These are phyloP conservation scores for Pisolithus orientalis DNA, from an alignment of 768 basidiomycete genomes.

Conservation along the genomic window DNA sequence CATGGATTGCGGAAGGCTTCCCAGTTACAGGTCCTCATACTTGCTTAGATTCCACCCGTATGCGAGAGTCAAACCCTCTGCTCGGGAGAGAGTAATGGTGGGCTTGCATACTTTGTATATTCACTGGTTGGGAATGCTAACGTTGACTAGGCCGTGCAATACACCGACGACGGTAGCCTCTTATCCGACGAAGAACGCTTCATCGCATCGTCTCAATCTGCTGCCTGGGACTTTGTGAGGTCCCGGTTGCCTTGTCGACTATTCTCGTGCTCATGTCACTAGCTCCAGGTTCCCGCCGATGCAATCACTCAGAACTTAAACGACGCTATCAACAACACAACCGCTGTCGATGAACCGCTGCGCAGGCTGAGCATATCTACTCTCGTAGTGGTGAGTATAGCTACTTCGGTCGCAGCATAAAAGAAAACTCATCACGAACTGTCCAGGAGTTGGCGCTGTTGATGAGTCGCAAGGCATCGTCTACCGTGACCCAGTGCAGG, in stretches of 20 bases:
- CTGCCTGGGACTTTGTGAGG: not conserved
- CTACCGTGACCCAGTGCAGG: too few relatives aligned
- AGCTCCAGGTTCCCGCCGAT: too few relatives aligned
- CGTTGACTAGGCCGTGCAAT: not conserved
- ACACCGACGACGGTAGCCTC: not conserved
- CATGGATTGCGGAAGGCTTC: slow-evolving; percentile 1
- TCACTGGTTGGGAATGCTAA: not conserved
- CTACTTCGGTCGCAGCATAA: too few relatives aligned
- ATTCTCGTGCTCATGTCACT: too few relatives aligned
- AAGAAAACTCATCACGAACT: too few relatives aligned
- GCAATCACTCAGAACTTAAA: too few relatives aligned
- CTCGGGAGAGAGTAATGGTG: slow-evolving; percentile 4
- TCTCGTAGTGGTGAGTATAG: too few relatives aligned
- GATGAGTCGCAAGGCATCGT: too few relatives aligned
- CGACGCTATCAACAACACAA: too few relatives aligned
- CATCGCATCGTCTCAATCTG: not conserved
- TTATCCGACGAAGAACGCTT: not conserved
- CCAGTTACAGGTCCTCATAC: slow-evolving; percentile 5
- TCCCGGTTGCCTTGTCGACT: not conserved
- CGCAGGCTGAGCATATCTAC: too few relatives aligned
- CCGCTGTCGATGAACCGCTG: too few relatives aligned
- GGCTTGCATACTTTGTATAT: not conserved
- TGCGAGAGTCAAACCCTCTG: slow-evolving; percentile 3
- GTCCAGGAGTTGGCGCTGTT: too few relatives aligned
- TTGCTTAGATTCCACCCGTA: slow-evolving; percentile 9